phyloP scores from a whole-genome alignment of 2,329 filamentous ascomycete species.

The Laburnicola sp. region DNA sequence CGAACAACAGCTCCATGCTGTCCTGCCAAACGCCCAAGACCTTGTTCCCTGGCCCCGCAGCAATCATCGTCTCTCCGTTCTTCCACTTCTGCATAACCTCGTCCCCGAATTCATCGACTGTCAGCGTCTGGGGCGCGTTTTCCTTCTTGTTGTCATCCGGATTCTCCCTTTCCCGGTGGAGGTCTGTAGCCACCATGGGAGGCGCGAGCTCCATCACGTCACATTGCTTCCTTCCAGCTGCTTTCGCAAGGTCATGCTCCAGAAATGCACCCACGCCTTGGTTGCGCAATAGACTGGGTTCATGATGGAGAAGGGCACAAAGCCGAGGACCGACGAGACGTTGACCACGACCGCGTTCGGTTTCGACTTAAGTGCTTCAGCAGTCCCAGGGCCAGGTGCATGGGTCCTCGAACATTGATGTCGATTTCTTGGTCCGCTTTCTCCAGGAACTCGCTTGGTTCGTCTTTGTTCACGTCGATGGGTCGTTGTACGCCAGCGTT shows the following conservation, averaged over 20 bases:
- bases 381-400: conserved; percentile 57
- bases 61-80: conserved; percentile 54
- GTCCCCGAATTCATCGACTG: conserved; percentile 59
- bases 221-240: conserved; percentile 53
- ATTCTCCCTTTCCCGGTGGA: conserved; percentile 60
- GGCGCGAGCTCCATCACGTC: conserved; percentile 60
- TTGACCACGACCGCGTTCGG: conserved; percentile 55
- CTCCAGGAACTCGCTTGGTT: conserved; percentile 48
- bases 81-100: conserved; percentile 52
- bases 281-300: conserved; percentile 64
- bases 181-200: conserved; percentile 57
- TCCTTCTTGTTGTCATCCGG: conserved; percentile 62
- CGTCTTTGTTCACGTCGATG: conserved; percentile 50
- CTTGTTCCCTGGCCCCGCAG: conserved; percentile 49
- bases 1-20: conserved; percentile 44
- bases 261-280: conserved; percentile 63
- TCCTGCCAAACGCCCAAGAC: conserved; percentile 52
- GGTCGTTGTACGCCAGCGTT: conserved; percentile 63
- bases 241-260: conserved; percentile 58
- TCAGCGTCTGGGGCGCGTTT: conserved; percentile 55
- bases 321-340: conserved; percentile 58
- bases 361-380: conserved; percentile 55
- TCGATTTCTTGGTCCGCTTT: conserved; percentile 60
- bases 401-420: conserved; percentile 61
- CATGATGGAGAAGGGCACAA: conserved; percentile 56